These are phyloP conservation scores for Herpetomonas samuelpessoai DNA, from an alignment of 208 protist genomes.

Conservation along the genomic window DNA sequence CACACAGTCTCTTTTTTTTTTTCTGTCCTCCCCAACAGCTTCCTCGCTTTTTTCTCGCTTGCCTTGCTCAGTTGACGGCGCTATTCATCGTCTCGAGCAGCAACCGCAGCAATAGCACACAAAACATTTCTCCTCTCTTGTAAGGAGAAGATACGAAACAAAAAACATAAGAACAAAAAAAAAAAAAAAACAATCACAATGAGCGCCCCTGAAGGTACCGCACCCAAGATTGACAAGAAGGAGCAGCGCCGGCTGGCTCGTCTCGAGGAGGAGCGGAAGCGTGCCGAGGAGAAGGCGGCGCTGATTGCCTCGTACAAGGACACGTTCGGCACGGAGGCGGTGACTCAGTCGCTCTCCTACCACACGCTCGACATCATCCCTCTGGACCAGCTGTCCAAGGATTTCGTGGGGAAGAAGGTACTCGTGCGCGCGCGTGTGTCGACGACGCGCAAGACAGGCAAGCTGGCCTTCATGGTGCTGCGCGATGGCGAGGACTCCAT, in stretches of 20 bases:
- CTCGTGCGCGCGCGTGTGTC: constrained; percentile 80
- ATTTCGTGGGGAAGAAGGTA: constrained; percentile 45
- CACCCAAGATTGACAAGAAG: constrained; percentile 67
- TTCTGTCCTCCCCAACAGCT: too few relatives aligned
- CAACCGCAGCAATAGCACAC: too few relatives aligned
- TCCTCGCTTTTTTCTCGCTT: too few relatives aligned
- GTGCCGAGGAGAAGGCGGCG: constrained; percentile 79
- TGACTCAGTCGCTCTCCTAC: constrained; percentile 84
- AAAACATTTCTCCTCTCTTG: too few relatives aligned
- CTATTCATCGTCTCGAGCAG: too few relatives aligned
- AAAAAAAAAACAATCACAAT: constrained; percentile 2
- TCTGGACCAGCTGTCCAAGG: constrained; percentile 45
- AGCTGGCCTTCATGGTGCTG: constrained; percentile 90
- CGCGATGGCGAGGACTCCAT: constrained; percentile 74
- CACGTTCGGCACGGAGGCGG: constrained; percentile 62
- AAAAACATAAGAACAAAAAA: too few relatives aligned
- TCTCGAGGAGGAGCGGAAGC: constrained; percentile 77
- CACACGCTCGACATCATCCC: constrained; percentile 37
- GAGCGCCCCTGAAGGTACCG: constrained; percentile 14
- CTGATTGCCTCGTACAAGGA: constrained; percentile 75
- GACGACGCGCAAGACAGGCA: constrained; percentile 90
- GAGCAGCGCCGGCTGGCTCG: constrained; percentile 82
- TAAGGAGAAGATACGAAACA: too few relatives aligned
- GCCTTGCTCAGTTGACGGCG: too few relatives aligned
- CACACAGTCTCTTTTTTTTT: too few relatives aligned